phyloP scores from a whole-genome alignment of 2,329 filamentous ascomycete species.

The Colletotrichum eleusines region DNA sequence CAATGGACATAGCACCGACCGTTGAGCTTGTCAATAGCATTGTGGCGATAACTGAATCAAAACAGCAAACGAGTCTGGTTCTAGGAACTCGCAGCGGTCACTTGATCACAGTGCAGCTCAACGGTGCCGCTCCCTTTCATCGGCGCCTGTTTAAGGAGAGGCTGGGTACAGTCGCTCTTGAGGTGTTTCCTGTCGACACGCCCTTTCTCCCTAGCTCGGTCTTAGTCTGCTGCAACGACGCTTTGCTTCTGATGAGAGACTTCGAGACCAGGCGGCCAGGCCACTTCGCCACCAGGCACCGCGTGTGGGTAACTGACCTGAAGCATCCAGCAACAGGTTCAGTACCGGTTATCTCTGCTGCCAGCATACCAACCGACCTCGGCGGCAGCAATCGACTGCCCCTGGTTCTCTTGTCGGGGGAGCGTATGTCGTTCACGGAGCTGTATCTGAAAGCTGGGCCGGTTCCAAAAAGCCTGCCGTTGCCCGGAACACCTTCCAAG shows the following conservation, averaged over 20 bases:
- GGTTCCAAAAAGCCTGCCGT: slow-evolving; percentile 62
- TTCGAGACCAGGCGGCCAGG: slow-evolving; percentile 47
- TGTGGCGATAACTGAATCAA: slow-evolving; percentile 48
- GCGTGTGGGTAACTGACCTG: slow-evolving; percentile 65
- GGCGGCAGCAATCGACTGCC: slow-evolving; percentile 54
- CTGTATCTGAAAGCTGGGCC: slow-evolving; percentile 59
- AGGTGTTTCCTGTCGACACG: slow-evolving; percentile 47
- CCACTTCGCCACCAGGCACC: slow-evolving; percentile 56
- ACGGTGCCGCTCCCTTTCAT: slow-evolving; percentile 42
- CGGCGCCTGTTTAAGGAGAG: slow-evolving; percentile 49
- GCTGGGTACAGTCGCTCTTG: slow-evolving; percentile 53
- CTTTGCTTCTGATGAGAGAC: slow-evolving; percentile 57
- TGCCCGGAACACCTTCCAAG: slow-evolving; percentile 63
- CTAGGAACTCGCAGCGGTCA: slow-evolving; percentile 66
- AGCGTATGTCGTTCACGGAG: slow-evolving; percentile 65
- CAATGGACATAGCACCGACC: slow-evolving; percentile 31
- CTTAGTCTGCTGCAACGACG: slow-evolving; percentile 63
- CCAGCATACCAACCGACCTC: slow-evolving; percentile 57
- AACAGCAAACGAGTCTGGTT: slow-evolving; percentile 51
- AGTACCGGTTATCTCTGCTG: slow-evolving; percentile 62
- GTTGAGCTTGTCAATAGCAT: slow-evolving; percentile 58
- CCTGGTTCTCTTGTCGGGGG: slow-evolving; percentile 63
- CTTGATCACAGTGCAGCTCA: slow-evolving; percentile 56
- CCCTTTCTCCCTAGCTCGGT: slow-evolving; percentile 44
- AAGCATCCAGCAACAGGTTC: slow-evolving; percentile 59